Conservation (phyloP, 2,329 filamentous ascomycete genomes). For the Aspergillus sclerotialis region DNA sequence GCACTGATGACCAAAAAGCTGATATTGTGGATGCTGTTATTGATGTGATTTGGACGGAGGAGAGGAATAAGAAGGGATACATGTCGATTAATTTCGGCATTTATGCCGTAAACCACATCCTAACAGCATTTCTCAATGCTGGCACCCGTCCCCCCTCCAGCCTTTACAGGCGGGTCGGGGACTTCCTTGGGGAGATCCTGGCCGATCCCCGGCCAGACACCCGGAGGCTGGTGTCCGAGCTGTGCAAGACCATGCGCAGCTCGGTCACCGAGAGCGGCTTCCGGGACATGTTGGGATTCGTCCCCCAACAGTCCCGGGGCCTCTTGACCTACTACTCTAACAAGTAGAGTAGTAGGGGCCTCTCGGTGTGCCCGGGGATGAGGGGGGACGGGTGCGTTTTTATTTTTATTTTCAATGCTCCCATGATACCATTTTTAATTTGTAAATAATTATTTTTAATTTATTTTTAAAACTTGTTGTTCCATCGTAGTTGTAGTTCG, state of each 20-base stretch:
- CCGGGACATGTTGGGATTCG: slow-evolving; percentile 23
- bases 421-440: slow-evolving; percentile 1
- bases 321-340: slow-evolving; percentile 31
- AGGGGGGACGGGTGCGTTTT: background rate
- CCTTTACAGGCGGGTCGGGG: slow-evolving; percentile 23
- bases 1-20: no score
- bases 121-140: slow-evolving; percentile 15
- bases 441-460: slow-evolving; percentile 3
- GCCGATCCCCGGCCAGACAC: slow-evolving; percentile 29
- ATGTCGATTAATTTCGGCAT: slow-evolving; percentile 30
- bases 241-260: slow-evolving; percentile 22
- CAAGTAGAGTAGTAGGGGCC: slow-evolving; percentile 3
- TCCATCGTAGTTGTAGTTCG: no score
- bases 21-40: slow-evolving; percentile 28
- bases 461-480: no score
- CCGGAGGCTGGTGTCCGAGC: slow-evolving; percentile 30
- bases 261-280: slow-evolving; percentile 20
- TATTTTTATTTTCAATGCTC: slow-evolving; percentile 2
- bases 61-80: slow-evolving; percentile 22
- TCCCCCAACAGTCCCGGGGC: slow-evolving; percentile 24
- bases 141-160: slow-evolving; percentile 8
- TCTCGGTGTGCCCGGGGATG: background rate
- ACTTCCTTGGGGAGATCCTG: slow-evolving; percentile 25
- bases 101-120: slow-evolving; percentile 20
- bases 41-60: slow-evolving; percentile 23